phyloP scores from a whole-genome alignment of 495 filamentous ascomycete species.

The Penicillium silybi region DNA sequence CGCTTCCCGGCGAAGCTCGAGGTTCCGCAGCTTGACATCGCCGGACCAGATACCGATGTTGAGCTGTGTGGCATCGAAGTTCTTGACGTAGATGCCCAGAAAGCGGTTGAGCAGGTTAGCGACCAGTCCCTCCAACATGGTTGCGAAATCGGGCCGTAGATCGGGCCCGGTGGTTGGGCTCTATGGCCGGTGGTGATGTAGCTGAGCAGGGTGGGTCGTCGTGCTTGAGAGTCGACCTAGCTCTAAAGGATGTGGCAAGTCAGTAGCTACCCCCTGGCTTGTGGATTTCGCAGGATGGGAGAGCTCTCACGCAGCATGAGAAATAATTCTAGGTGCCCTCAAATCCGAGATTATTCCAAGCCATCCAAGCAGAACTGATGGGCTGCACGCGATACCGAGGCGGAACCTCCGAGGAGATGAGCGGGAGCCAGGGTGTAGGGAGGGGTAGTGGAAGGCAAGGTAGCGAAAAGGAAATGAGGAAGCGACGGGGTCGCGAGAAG shows the following conservation, averaged over 20 bases:
- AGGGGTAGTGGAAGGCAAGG: not conserved
- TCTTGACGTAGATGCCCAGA: conserved; percentile 98
- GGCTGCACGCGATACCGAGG: conserved; percentile 33
- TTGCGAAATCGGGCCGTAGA: conserved; percentile 37
- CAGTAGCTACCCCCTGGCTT: not conserved
- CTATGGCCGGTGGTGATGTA: conserved; percentile 19
- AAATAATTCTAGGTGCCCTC: conserved; percentile 18
- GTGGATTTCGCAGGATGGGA: not conserved
- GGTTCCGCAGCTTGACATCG: conserved; percentile 86
- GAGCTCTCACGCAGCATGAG: not conserved
- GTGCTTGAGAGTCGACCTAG: conserved; percentile 10
- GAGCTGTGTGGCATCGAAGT: conserved; percentile 93
- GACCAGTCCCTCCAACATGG: conserved; percentile 64
- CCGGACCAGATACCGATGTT: conserved; percentile 98
- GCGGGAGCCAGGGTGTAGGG: conserved; percentile 1
- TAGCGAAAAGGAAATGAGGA: not conserved
- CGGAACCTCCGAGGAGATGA: conserved; percentile 10
- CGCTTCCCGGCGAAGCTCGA: conserved; percentile 89
- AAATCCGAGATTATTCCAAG: conserved; percentile 15
- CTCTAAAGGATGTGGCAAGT: conserved; percentile 6
- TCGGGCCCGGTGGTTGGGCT: conserved; percentile 28
- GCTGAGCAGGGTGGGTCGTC: conserved; percentile 8
- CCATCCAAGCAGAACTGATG: conserved; percentile 31
- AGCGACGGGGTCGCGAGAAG: conserved; percentile 3
- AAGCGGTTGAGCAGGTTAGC: conserved; percentile 97